Base-by-base conservation (phyloP, 805 yeast genomes). In the Starmerella cellae region DNA sequence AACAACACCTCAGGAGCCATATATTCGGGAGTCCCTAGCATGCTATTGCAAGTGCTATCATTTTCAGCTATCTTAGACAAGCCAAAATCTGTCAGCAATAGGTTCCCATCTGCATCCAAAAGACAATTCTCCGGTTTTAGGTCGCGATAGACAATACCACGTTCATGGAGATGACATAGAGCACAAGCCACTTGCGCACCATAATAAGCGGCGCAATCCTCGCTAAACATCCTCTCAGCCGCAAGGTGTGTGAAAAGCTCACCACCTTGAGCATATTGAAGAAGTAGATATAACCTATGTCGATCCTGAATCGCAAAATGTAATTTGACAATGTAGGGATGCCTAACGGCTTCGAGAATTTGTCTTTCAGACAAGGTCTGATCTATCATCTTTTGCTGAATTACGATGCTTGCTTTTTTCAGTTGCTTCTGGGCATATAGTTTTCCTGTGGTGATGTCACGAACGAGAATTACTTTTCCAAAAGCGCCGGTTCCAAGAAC, bases 61-160 rank as follows among this genome's bases (percentile, higher is more conserved):
- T 54, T 59, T 34, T 57, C 58, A 11, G 70, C 63, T 14, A 65
- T 66, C 46, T 71, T 71, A 45, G 71, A 67, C 19, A 84, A 67
- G 0, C 95, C 95, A 60, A 84, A 84, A 60, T 84, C 95, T 0
- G 94, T 83, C 35, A 83, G 64, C 19, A 84, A 78, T 44, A 84
- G 65, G 57, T 84, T 91, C 0, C 95, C 95, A n/a, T 66, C 60
- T 2, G 74, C 65, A 54, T 83, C 82, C 30, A 84, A 65, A 53
- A 85, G 64, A 55, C 94, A 85, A 55, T 84, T 84, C 60, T 84
- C 95, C 4, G 95, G 95, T 60, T 84, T 84, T 50, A 84, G 65
- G 57, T 84, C 95, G 33, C 95, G 71, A 54, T 84, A 85, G 4
- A 84, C 87, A 18, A 84, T 78, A 13, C 95, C 95, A 17, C 79